Percentiles rank a stretch among this genome's conserved stretches.
Evolutionary conservation across 148 eudicot species (phyloP).

Genomic region (Rhododendron mucronatum): DNA sequence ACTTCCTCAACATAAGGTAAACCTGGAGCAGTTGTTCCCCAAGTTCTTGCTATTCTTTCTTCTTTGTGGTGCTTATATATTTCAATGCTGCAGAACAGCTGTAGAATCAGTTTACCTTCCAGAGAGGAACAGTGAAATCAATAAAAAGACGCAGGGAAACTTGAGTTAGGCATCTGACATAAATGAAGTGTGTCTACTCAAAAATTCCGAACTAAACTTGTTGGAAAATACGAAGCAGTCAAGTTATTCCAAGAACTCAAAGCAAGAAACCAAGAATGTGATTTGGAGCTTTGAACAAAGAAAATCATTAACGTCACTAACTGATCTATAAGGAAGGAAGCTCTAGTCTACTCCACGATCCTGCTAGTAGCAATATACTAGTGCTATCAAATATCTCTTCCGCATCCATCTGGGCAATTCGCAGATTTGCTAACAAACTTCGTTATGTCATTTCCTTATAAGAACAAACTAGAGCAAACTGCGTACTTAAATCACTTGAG

Average conservation of each 20-base stretch:
- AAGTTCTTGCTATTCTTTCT: slow-evolving; percentile 88
- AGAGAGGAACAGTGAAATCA: neutral
- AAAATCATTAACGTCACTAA: neutral
- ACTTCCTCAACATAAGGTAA: slow-evolving; percentile 82
- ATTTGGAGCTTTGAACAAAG: neutral
- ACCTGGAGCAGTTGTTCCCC: slow-evolving; percentile 95
- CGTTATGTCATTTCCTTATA: neutral
- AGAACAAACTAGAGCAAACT: neutral
- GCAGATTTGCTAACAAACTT: neutral
- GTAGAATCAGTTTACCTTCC: neutral
- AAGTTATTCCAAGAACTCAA: neutral
- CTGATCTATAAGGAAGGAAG: neutral
- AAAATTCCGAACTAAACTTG: neutral
- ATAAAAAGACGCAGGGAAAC: neutral
- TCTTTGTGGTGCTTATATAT: slow-evolving; percentile 94
- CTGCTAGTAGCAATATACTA: neutral
- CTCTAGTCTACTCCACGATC: neutral
- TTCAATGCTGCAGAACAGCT: slow-evolving; percentile 58
- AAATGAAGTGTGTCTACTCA: neutral
- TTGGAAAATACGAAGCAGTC: neutral
- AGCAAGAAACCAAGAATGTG: neutral
- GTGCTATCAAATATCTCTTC: neutral
- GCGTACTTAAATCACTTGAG: neutral
- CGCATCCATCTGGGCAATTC: neutral
- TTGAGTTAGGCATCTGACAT: neutral